Conservation (phyloP, 2,329 filamentous ascomycete genomes). For the Aspergillus hiratsukae region DNA sequence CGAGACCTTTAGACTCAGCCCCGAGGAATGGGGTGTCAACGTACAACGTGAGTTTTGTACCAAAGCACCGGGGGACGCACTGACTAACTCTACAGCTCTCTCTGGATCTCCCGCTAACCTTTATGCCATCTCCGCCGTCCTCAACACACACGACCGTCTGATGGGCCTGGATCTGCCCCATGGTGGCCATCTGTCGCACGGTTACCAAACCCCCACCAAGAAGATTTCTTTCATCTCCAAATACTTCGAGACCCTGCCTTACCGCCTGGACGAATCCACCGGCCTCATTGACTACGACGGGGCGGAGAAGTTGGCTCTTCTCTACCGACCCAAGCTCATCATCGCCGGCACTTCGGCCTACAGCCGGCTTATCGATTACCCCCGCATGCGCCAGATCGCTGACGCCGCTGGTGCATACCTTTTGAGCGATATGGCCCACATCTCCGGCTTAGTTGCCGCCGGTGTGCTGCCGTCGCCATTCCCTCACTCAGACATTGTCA, state of each 20-base stretch:
- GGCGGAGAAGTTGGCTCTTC: slow-evolving; percentile 80
- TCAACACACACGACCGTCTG: slow-evolving; percentile 89
- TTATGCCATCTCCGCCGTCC: slow-evolving; percentile 89
- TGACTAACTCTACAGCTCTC: slow-evolving; percentile 56
- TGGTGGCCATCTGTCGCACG: slow-evolving; percentile 91
- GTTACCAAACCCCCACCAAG: slow-evolving; percentile 91
- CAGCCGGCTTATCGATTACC: slow-evolving; percentile 96
- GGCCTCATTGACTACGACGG: slow-evolving; percentile 96
- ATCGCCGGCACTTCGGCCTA: slow-evolving; percentile 97
- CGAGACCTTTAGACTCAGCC: slow-evolving; percentile 76
- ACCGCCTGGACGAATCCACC: slow-evolving; percentile 71
- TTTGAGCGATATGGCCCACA: slow-evolving; percentile 97
- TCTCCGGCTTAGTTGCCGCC: slow-evolving; percentile 90
- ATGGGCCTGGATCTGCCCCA: slow-evolving; percentile 97
- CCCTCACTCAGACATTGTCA: slow-evolving; percentile 88
- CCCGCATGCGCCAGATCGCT: slow-evolving; percentile 91
- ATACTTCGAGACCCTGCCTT: slow-evolving; percentile 98
- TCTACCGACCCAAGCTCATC: slow-evolving; percentile 94
- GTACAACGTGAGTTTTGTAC: slow-evolving; percentile 77
- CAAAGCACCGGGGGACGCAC: no score
- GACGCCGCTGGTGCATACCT: slow-evolving; percentile 93
- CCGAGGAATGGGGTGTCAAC: slow-evolving; percentile 93
- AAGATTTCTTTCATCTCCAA: slow-evolving; percentile 98
- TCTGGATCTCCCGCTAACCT: slow-evolving; percentile 74
- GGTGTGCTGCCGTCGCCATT: slow-evolving; percentile 93